Conservation (phyloP, 2,329 filamentous ascomycete species). For the Byssothecium circinans region DNA sequence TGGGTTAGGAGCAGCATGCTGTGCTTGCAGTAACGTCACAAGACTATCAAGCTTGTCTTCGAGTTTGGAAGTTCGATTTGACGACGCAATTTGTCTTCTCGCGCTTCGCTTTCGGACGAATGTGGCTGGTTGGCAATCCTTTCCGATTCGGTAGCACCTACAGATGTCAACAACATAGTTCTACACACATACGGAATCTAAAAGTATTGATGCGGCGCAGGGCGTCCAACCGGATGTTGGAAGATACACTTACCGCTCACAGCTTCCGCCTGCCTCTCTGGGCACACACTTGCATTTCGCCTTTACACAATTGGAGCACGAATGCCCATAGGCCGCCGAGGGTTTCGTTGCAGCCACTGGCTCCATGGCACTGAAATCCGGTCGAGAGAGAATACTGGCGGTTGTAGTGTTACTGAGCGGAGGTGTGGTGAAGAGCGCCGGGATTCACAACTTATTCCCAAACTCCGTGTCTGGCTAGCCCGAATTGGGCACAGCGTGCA, state of each 20-base stretch:
- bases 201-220: not conserved
- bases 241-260: conserved; percentile 13
- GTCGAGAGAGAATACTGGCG: too few relatives aligned
- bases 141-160: conserved; percentile 22
- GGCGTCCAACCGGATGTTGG: too few relatives aligned
- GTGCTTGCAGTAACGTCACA: conserved; percentile 29
- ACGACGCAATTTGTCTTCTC: conserved; percentile 6
- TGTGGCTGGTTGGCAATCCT: conserved; percentile 18
- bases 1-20: conserved; percentile 4
- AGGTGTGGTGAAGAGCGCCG: too few relatives aligned
- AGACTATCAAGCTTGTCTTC: conserved; percentile 38
- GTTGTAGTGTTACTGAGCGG: too few relatives aligned
- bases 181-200: too few relatives aligned
- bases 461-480: too few relatives aligned
- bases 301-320: conserved; percentile 16
- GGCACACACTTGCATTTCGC: conserved; percentile 14
- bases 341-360: not conserved
- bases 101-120: conserved; percentile 12
- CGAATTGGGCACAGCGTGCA: too few relatives aligned
- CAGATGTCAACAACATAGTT: not conserved
- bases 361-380: too few relatives aligned
- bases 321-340: conserved; percentile 14
- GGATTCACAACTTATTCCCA: too few relatives aligned
- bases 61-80: conserved; percentile 17
- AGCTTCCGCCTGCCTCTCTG: conserved; percentile 5